Evolutionary conservation across 148 eudicot genomes (phyloP).

Genomic region (Amaranthus cruentus): DNA sequence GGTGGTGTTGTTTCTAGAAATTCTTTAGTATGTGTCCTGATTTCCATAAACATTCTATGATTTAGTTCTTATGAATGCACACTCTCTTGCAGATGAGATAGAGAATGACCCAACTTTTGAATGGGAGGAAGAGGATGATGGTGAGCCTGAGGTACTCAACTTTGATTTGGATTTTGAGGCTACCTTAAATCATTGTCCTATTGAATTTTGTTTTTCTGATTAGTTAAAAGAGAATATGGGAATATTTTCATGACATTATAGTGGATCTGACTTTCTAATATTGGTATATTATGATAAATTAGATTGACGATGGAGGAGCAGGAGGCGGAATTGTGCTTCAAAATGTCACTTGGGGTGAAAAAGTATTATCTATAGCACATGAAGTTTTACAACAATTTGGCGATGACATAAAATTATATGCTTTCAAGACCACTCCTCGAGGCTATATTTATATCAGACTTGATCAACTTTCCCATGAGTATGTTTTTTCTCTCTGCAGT

Average conservation of each 20-base stretch:
- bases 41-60: neutral
- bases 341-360: conserved; percentile 81
- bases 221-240: neutral
- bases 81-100: conserved; percentile 36
- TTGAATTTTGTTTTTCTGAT: neutral
- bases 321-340: conserved; percentile 92
- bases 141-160: conserved; percentile 65
- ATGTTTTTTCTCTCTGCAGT: conserved; percentile 24
- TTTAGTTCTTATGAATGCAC: neutral
- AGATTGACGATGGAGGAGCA: conserved; percentile 94
- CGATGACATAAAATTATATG: conserved; percentile 59
- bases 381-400: conserved; percentile 58
- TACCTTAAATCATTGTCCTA: neutral
- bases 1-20: neutral
- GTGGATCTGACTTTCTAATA: neutral
- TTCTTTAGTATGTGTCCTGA: neutral
- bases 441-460: conserved; percentile 88
- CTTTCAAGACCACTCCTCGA: conserved; percentile 72
- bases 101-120: conserved; percentile 46
- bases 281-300: conserved; percentile 18
- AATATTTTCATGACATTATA: neutral
- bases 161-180: neutral
- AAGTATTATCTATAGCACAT: conserved; percentile 62
- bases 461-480: conserved; percentile 71
- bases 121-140: conserved; percentile 92